Base-by-base conservation (phyloP, 306 rosid genomes). In the Astragalus membranaceus region DNA sequence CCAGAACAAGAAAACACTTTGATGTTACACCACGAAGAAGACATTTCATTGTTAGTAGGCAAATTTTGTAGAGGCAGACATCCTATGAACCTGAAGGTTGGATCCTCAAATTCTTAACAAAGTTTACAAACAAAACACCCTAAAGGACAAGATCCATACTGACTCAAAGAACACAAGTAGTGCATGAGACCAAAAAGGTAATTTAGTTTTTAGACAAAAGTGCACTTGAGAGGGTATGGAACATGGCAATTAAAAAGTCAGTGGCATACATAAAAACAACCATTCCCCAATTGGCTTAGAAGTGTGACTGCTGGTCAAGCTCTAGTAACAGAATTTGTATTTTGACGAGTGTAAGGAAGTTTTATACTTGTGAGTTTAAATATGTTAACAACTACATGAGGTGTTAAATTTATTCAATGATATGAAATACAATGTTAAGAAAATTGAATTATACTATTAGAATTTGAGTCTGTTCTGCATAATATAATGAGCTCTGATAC, bases 111-210 rank as follows among this genome's bases (percentile, higher is more conserved):
- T 67, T 58, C 35, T 75, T 37, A 60, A 37, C 55, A 14, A 15
- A 64, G 51, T 58, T 67, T 52, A 20, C 63, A 67, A 30, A 15
- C 30, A 50, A 41, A 42, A 59, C 33, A 44, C 51, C 42, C 65
- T 42, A 20, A 69, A 67, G 61, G 67, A 36, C 77, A 70, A 70
- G 72, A 57, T 70, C 71, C 52, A 47, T 62, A 29, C 63, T 11
- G 37, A 72, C 43, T 41, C 39, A 32, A 35, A 65, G 39, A 78
- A 72, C 64, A 65, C 23, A 29, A 48, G 57, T 41, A 48, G 42
- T 37, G 13, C 57, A 54, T 5, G 30, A 29, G 50, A n/a, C 23
- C 33, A 78, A 48, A 15, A 14, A 12, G 6, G 57, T 11, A 32
- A 2, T 37, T 61, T 33, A 52, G 5, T 39, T 2, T 53, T 67